Percentiles rank a stretch among this genome's conserved stretches.
Conservation (phyloP, 495 filamentous ascomycete species). For the Lasiosphaeris hirsuta region DNA sequence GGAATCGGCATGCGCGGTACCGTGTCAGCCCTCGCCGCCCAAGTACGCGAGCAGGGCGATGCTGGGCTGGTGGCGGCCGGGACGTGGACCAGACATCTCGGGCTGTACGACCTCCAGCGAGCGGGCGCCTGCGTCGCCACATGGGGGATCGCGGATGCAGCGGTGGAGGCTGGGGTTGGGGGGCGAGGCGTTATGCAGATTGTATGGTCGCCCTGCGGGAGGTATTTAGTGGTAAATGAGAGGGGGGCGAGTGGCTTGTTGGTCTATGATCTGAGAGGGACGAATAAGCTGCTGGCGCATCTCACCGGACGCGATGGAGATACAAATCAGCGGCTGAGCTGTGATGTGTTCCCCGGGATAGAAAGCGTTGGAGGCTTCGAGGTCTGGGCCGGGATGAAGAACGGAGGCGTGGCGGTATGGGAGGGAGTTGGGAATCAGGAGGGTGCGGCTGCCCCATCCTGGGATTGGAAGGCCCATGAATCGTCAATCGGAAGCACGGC, state of each 20-base stretch:
- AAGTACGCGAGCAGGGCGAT: constrained; percentile 21
- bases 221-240: constrained; percentile 85
- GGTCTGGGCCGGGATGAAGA: constrained; percentile 80
- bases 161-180: constrained; percentile 37
- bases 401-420: constrained; percentile 78
- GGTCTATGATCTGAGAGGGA: constrained; percentile 80
- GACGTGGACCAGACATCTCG: constrained; percentile 73
- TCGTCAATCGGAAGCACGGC: constrained; percentile 58
- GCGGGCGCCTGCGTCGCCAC: constrained; percentile 64
- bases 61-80: constrained; percentile 70
- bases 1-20: constrained; percentile 82
- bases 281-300: constrained; percentile 63
- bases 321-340: constrained; percentile 75
- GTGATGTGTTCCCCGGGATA: constrained; percentile 58
- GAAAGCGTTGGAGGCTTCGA: constrained; percentile 56
- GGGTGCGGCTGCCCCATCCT: constrained; percentile 51
- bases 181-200: constrained; percentile 73
- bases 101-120: constrained; percentile 69
- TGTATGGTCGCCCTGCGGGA: constrained; percentile 79
- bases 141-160: constrained; percentile 52
- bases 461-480: constrained; percentile 58
- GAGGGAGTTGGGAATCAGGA: constrained; percentile 54
- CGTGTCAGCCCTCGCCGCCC: constrained; percentile 59
- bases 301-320: constrained; percentile 65
- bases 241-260: constrained; percentile 68